A percentile compares a stretch with the other conserved stretches of the same genome.
These are phyloP conservation scores for Talaromyces pinophilus DNA, from an alignment of 2,329 filamentous ascomycete species.

Conservation along the genomic window DNA sequence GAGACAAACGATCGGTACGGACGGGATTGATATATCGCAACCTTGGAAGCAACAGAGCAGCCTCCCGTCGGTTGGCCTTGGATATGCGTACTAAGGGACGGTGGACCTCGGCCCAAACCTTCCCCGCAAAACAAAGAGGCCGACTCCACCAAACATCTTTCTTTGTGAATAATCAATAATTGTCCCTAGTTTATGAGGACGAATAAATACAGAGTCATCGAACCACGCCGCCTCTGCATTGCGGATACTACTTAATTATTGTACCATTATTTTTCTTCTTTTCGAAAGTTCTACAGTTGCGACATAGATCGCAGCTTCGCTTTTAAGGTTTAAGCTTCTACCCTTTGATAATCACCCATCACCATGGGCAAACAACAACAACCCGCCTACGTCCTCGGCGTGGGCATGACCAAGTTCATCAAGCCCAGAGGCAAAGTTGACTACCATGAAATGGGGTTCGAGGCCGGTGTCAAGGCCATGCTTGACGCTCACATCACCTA, in stretches of 20 bases:
- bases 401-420: conserved; percentile 99
- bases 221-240: neutral
- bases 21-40: neutral
- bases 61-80: neutral
- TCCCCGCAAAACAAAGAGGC: conserved; percentile 19
- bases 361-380: conserved; percentile 54
- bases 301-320: neutral
- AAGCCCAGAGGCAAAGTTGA: conserved; percentile 92
- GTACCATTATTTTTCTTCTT: neutral
- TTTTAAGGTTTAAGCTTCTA: neutral
- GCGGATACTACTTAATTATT: neutral
- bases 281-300: neutral
- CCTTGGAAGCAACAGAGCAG: neutral
- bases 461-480: conserved; percentile 86
- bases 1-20: neutral
- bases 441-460: conserved; percentile 91
- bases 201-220: neutral
- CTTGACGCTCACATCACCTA: conserved; percentile 79
- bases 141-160: neutral
- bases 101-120: conserved; percentile 17
- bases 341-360: neutral
- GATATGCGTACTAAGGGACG: neutral
- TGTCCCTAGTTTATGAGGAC: neutral
- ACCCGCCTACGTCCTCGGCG: conserved; percentile 84
- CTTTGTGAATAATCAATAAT: conserved; percentile 1